Conservation (phyloP, 495 filamentous ascomycete genomes). For the Pseudotulostoma volvatum region DNA sequence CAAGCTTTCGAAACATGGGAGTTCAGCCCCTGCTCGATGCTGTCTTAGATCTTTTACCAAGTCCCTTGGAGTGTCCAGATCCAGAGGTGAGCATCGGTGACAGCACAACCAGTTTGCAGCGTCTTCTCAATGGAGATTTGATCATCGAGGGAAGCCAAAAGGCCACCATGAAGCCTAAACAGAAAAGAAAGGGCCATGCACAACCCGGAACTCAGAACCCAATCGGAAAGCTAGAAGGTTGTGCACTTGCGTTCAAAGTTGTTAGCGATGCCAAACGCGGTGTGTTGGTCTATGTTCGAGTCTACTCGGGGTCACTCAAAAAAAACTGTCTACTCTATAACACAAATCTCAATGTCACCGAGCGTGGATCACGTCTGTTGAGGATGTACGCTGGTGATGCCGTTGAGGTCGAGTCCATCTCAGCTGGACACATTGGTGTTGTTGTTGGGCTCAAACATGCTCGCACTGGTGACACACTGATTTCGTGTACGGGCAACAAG, state of each 20-base stretch:
- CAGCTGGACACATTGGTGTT: constrained; percentile 88
- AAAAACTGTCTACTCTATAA: constrained; percentile 69
- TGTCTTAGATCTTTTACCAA: constrained; percentile 71
- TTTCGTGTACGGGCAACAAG: constrained; percentile 51
- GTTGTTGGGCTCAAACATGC: constrained; percentile 79
- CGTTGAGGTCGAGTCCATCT: constrained; percentile 63
- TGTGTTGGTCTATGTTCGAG: constrained; percentile 78
- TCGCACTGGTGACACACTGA: constrained; percentile 82
- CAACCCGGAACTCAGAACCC: constrained; percentile 23
- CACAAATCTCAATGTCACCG: constrained; percentile 66
- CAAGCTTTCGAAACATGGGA: constrained; percentile 85
- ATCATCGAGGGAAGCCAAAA: constrained; percentile 24
- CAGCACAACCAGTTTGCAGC: constrained; percentile 30
- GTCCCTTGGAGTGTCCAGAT: constrained; percentile 60
- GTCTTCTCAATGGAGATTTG: constrained; percentile 37
- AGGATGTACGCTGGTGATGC: constrained; percentile 88
- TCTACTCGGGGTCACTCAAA: constrained; percentile 71
- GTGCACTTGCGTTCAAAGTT: constrained; percentile 92
- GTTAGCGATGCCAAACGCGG: constrained; percentile 76
- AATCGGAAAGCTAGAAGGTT: constrained; percentile 50
- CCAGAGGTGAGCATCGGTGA: constrained; percentile 55
- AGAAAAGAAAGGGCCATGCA: constrained; percentile 19
- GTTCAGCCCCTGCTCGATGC: constrained; percentile 87
- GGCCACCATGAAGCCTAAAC: constrained; percentile 17
- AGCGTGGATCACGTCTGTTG: constrained; percentile 64